phyloP scores from a whole-genome alignment of 805 yeast species.

The Wickerhamiella siamensis region DNA sequence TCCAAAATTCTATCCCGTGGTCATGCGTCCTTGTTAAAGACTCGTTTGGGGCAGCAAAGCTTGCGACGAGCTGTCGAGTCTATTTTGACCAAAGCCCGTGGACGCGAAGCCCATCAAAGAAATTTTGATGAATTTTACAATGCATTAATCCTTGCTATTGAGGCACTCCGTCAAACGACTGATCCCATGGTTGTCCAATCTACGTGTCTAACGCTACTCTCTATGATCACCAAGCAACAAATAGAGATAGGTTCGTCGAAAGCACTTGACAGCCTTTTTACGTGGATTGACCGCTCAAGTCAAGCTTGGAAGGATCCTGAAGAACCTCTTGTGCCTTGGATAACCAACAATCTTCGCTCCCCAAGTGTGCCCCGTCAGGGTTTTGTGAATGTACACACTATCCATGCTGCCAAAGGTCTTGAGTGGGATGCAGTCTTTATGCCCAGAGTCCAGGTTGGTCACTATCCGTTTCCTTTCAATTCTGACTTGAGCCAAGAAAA shows the following conservation, averaged over 20 bases:
- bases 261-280: neutral
- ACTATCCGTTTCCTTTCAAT: neutral
- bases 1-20: neutral
- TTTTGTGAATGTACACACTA: constrained; percentile 7
- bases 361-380: neutral
- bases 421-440: constrained; percentile 15
- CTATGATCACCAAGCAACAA: neutral
- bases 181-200: neutral
- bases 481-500: constrained; percentile 12
- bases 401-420: constrained; percentile 14
- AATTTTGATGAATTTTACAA: neutral
- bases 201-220: neutral
- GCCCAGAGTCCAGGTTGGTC: constrained; percentile 1
- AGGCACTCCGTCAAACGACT: neutral
- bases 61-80: neutral
- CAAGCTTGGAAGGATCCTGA: neutral
- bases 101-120: neutral
- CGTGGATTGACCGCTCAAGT: neutral
- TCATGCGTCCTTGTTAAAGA: neutral
- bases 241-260: neutral
- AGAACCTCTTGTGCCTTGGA: constrained; percentile 4
- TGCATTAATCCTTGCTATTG: neutral
- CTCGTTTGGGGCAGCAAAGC: neutral
- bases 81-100: neutral
- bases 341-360: constrained; percentile 1